Conservation (phyloP, 768 basidiomycete genomes). For the Xerocomus spinulosus region DNA sequence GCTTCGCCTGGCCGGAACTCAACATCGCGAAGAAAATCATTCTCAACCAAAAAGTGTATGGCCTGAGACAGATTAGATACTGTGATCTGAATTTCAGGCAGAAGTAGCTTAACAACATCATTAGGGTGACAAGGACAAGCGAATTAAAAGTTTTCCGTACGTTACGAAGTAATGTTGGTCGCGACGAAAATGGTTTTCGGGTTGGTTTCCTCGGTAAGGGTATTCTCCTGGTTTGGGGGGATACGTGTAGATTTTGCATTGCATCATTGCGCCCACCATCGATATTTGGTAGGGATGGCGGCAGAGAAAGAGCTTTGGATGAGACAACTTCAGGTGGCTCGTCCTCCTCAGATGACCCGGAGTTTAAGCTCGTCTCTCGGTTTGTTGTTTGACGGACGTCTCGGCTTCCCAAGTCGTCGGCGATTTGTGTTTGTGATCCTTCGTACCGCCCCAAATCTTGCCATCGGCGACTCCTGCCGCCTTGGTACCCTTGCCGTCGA, state of each 20-base stretch:
- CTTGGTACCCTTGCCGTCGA: constrained; percentile 12
- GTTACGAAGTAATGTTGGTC: constrained; percentile 72
- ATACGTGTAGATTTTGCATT: constrained; percentile 3
- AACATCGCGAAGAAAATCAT: constrained; percentile 78
- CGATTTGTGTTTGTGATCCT: not conserved
- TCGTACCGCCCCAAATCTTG: constrained; percentile 3
- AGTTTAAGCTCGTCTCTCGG: constrained; percentile 9
- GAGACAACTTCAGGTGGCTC: constrained; percentile 55
- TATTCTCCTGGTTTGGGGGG: constrained; percentile 19
- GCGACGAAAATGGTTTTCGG: constrained; percentile 61
- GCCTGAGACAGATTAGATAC: constrained; percentile 91
- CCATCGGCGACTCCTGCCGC: constrained; percentile 32
- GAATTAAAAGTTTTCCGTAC: constrained; percentile 39
- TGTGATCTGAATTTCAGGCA: constrained; percentile 83
- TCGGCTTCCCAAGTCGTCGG: not conserved
- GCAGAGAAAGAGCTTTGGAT: constrained; percentile 39
- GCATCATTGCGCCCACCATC: constrained; percentile 3
- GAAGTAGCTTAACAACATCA: constrained; percentile 51
- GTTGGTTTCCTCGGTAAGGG: constrained; percentile 47
- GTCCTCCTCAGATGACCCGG: constrained; percentile 36
- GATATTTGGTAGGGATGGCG: constrained; percentile 3
- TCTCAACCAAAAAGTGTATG: constrained; percentile 84
- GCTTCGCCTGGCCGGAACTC: constrained; percentile 80
- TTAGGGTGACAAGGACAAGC: constrained; percentile 3
- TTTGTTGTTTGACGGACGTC: not conserved